Base-by-base conservation (phyloP, 257 asterid genomes). In the Osmanthus fragrans region DNA sequence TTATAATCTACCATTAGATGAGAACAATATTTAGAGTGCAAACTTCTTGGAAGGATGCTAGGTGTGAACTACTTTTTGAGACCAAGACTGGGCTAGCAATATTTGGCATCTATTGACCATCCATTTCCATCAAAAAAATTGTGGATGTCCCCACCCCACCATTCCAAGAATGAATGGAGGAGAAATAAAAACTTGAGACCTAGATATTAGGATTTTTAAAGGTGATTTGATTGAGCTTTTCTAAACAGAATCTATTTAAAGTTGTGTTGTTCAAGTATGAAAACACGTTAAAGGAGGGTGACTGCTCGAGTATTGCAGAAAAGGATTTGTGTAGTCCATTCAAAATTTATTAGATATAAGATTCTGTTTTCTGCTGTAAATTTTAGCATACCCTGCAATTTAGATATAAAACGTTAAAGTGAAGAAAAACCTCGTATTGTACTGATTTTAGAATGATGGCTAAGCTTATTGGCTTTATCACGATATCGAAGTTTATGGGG, bases 101-200 rank as follows among this genome's bases (percentile, higher is more conserved):
- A 23, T 71, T 82, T 80, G 83, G 81, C 73, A 72, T 85, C 77
- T 77, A 73, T 80, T 80, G 84, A 81, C 77, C 80, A 77, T 77
- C 65, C 72, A 58, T 73, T 73, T 49, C 12, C 60, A 74, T 77
- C 76, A 75, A 65, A 15, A 19, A 63, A 47, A 12, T 78, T 25
- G 18, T 1, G 45, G 13, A 39, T 2, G 2, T 10, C 13, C 45
- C 74, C 56, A 82, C 89, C 77, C 91, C 87, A 84, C 88, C 80
- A 74, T 72, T 71, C 73, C 80, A 66, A 75, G 74, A 76, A 80
- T 82, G 80, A 85, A 72, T 78, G 88, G 88, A 89, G 82, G 80
- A 82, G 58, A 76, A 75, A 77, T 79, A 72, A 71, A 66, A 23
- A 47, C 76, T 73, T 39, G 29, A 72, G 49, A 72, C 32, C 64